Evolutionary conservation across 2,329 filamentous ascomycete genomes (phyloP), one percentile per base, ranked within the genome.

Genomic region (Blastomyces emzantsi): DNA sequence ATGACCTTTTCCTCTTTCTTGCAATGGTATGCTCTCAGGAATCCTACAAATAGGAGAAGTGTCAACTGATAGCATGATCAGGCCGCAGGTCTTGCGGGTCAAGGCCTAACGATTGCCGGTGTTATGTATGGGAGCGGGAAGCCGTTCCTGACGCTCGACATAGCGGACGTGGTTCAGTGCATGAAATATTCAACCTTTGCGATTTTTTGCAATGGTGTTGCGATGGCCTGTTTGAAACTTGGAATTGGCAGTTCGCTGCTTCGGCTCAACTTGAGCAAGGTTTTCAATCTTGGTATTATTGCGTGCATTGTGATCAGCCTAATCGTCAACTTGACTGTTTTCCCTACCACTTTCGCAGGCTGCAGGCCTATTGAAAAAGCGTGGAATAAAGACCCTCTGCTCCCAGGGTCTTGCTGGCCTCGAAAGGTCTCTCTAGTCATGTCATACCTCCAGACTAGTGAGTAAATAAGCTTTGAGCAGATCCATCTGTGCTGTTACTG

Each of bases 371-470:
- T 57, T 6, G 13, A 57, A 6, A 57, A 57, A 57, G 25, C 33
- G 19, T 57, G 55, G 55, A 57, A 57, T n/a, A 57, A 57, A 41
- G 55, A 57, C n/a, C 55, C 55, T 41, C 17, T 1, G 4, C 8
- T 57, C n/a, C 9, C 33, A 0, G 55, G 55, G 55, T 41, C 9
- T 22, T 57, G 55, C 11, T 57, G 55, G 55, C 55, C 55, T 39
- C n/a, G n/a, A 22, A 41, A 57, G n/a, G 55, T 41, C n/a, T 36
- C n/a, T 25, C 17, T 57, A 25, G 55, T 41, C 55, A 57, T 57
- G 55, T 57, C 55, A 4, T 57, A 57, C 19, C n/a, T 57, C 55
- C 55, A 57, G 33, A 57, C 55, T 19, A 36, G 55, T 57, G 55
- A 57, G 55, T 51, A 15, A 22, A 57, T 41, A 22, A 41, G 25